Conservation (phyloP, 2,329 filamentous ascomycete genomes). For the Thielaviopsis ethacetica region DNA sequence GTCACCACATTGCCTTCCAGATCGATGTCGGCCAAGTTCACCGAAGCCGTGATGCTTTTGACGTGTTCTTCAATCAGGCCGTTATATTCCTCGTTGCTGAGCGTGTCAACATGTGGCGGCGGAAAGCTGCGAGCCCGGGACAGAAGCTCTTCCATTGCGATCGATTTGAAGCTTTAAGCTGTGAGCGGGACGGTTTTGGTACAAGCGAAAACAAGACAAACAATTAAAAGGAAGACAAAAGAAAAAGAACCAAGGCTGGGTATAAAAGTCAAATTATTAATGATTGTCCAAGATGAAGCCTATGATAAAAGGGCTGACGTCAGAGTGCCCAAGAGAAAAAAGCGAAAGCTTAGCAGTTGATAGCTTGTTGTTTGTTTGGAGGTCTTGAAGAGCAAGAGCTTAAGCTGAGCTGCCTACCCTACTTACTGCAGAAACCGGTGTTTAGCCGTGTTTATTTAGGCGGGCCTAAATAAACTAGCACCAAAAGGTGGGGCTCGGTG, state of each 20-base stretch:
- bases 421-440: background rate
- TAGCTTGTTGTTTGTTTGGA: background rate
- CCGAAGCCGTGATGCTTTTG: background rate
- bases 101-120: background rate
- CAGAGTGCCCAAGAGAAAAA: background rate
- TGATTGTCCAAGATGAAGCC: too few species aligned
- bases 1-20: background rate
- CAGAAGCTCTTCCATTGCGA: constrained; percentile 6
- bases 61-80: constrained; percentile 2
- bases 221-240: background rate
- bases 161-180: background rate
- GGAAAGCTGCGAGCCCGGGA: background rate
- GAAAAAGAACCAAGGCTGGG: background rate
- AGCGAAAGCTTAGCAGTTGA: background rate
- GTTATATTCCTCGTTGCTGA: constrained; percentile 4
- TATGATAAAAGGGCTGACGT: background rate
- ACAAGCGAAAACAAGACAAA: background rate
- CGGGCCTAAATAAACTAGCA: background rate
- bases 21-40: background rate
- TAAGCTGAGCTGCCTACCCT: background rate
- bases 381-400: background rate
- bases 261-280: background rate
- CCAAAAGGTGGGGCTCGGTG: background rate
- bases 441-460: constrained; percentile 9
- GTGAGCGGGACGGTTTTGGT: background rate